A percentile compares a stretch with the other conserved stretches of the same genome.
phyloP scores from a whole-genome alignment of 306 rosid species.

The Medicago ruthenica region DNA sequence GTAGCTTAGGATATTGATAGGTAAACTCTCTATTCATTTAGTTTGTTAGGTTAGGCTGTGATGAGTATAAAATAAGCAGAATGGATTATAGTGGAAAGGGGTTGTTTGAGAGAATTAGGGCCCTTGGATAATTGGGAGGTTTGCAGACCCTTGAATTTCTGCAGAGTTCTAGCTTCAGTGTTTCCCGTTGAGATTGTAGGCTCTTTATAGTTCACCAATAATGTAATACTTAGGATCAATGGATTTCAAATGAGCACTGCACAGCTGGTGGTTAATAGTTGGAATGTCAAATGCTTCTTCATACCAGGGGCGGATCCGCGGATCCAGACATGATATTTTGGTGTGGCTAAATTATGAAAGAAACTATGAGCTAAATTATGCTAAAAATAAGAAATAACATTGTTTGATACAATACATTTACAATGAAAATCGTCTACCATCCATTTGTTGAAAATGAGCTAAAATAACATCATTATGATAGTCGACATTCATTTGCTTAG shows the following conservation, averaged over 20 bases:
- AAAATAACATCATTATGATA: too few species aligned
- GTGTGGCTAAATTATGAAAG: too few species aligned
- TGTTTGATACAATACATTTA: too few species aligned
- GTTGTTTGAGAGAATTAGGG: not conserved
- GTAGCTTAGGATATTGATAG: constrained; percentile 13
- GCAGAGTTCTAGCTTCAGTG: not conserved
- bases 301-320: not conserved
- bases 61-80: not conserved
- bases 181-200: not conserved
- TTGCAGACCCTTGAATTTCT: not conserved
- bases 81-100: constrained; percentile 2
- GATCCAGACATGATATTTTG: too few species aligned
- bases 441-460: too few species aligned
- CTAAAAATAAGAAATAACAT: too few species aligned
- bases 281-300: constrained; percentile 1
- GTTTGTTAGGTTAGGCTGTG: constrained; percentile 5
- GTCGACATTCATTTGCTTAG: too few species aligned
- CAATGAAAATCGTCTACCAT: too few species aligned
- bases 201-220: not conserved
- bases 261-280: not conserved
- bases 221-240: not conserved
- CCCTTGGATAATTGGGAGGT: not conserved
- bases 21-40: constrained; percentile 3
- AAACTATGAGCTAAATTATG: too few species aligned
- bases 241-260: constrained; percentile 4